Percentiles rank a stretch among this genome's conserved stretches.
Evolutionary conservation across 2,329 filamentous ascomycete species (phyloP).

Genomic region (Knoxdaviesia proteae): DNA sequence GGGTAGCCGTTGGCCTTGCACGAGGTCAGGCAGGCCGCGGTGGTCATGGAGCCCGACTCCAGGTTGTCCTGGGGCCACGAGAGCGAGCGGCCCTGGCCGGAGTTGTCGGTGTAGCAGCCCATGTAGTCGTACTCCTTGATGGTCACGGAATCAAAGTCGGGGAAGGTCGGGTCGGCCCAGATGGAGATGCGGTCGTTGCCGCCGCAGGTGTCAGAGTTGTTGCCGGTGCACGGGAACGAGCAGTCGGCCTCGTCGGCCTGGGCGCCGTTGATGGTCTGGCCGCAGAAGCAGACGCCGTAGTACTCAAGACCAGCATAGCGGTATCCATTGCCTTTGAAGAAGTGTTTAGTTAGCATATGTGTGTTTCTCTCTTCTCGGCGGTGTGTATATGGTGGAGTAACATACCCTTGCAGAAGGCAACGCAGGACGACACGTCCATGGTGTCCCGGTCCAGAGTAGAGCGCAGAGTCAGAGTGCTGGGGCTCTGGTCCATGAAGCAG

Average conservation of each 20-base stretch:
- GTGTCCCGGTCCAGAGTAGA: slow-evolving; percentile 15
- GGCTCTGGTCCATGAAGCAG: slow-evolving; percentile 21
- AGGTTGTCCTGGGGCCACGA: slow-evolving; percentile 19
- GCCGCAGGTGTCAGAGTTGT: slow-evolving; percentile 24
- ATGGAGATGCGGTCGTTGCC: slow-evolving; percentile 24
- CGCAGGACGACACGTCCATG: slow-evolving; percentile 27
- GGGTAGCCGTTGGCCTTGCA: slow-evolving; percentile 23
- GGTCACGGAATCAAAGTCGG: slow-evolving; percentile 21
- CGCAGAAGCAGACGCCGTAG: slow-evolving; percentile 31
- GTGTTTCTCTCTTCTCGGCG: too few relatives aligned
- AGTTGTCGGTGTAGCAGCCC: slow-evolving; percentile 38
- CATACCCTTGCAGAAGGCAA: slow-evolving; percentile 26
- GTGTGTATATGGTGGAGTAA: neutral
- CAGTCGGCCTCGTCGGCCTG: slow-evolving; percentile 31
- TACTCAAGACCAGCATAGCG: slow-evolving; percentile 29
- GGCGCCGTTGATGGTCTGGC: slow-evolving; percentile 29
- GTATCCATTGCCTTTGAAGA: slow-evolving; percentile 20
- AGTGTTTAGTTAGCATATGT: neutral
- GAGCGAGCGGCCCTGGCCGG: slow-evolving; percentile 20
- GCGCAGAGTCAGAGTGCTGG: slow-evolving; percentile 17
- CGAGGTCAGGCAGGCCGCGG: slow-evolving; percentile 18
- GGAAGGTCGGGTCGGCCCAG: slow-evolving; percentile 27
- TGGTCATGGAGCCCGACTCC: slow-evolving; percentile 17
- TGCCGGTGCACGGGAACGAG: slow-evolving; percentile 30
- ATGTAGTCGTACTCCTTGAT: slow-evolving; percentile 32